Base-by-base conservation (phyloP, 106 monocot species). In the Platanthera guangdongensis region DNA sequence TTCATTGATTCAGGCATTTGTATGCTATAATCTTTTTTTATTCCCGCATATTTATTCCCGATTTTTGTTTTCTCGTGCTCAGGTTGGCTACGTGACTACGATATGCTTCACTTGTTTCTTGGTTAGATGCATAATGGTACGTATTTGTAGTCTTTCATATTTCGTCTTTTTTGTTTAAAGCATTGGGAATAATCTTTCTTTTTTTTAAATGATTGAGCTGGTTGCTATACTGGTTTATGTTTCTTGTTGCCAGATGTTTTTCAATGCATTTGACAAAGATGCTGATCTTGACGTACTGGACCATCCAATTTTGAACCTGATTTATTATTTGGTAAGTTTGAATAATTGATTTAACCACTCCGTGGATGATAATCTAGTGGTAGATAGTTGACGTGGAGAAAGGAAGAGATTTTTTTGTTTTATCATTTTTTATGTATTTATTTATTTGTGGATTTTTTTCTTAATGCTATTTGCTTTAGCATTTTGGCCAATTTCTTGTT, bases 81-180 rank as follows among this genome's bases (percentile, higher is more conserved):
- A 97, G 97, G 97, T 97, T 81, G 97, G 97, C 70, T 97, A 93
- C 80, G 89, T 97, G 0, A 91, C 97, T 7, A 85, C 86, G 8
- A 94, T 97, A 84, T 97, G 97, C 47, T 91, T 87, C 80, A 73
- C 89, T 60, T 97, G 93, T 81, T 97, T 97, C 86, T 75, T 94
- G 78, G 53, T 94, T 48, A 82, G 96, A 83, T 94, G 91, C 51
- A 68, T 93, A 45, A 93, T 97, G 90, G 96, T 97, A 80, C 80
- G 95, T 53, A 7, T 75, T 4, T 5, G 52, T 55, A n/a, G 18
- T 74, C 53, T 53, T 10, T 53, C 14, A 10, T 60, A 60, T 60
- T 60, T 60, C 39, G 16, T 16, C 4, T 72, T 71, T 68, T 32
- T 1, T 46, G 2, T 64, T 67, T 7, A 22, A 67, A 67, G 22